Conservation (phyloP, 164 flowering plant species). For the Tetrastigma voinierianum region DNA sequence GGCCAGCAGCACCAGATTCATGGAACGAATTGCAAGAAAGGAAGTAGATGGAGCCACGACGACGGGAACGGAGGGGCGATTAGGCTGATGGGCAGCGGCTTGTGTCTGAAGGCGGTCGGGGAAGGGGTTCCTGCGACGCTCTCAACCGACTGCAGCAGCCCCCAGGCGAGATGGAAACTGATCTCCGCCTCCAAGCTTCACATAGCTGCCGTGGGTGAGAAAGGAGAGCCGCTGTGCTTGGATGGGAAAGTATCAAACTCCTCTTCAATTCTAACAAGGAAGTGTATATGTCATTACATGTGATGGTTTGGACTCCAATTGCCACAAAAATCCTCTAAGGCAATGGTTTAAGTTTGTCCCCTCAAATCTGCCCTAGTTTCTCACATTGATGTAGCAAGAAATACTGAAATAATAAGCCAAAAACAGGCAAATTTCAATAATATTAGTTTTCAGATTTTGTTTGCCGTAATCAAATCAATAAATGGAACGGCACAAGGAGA, state of each 20-base stretch:
- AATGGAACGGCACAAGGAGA: too few relatives aligned
- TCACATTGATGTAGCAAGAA: too few relatives aligned
- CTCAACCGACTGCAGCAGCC: slow-evolving; percentile 33
- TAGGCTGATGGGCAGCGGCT: slow-evolving; percentile 22
- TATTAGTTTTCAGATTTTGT: too few relatives aligned
- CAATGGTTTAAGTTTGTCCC: slow-evolving; percentile 53
- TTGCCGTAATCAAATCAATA: too few relatives aligned
- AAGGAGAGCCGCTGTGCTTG: slow-evolving; percentile 37
- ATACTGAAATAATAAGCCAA: too few relatives aligned
- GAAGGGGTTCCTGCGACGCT: slow-evolving; percentile 26
- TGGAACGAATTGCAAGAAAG: slow-evolving; percentile 19
- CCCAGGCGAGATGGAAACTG: slow-evolving; percentile 29
- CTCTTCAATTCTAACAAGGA: slow-evolving; percentile 26
- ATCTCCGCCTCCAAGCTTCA: slow-evolving; percentile 33
- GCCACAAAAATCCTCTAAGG: slow-evolving; percentile 33
- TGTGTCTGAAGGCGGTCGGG: slow-evolving; percentile 31
- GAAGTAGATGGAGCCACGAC: slow-evolving; percentile 30
- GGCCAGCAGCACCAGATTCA: slow-evolving; percentile 11
- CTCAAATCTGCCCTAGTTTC: slow-evolving; percentile 16
- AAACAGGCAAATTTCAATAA: too few relatives aligned
- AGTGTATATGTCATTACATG: slow-evolving; percentile 28
- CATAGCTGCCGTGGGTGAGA: slow-evolving; percentile 29
- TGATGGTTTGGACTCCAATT: slow-evolving; percentile 17
- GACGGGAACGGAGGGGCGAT: slow-evolving; percentile 20
- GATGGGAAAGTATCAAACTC: slow-evolving; percentile 20